These are phyloP conservation scores for Chlamydomonas sp. DNA, from an alignment of 139 green algal genomes.

Conservation along the genomic window DNA sequence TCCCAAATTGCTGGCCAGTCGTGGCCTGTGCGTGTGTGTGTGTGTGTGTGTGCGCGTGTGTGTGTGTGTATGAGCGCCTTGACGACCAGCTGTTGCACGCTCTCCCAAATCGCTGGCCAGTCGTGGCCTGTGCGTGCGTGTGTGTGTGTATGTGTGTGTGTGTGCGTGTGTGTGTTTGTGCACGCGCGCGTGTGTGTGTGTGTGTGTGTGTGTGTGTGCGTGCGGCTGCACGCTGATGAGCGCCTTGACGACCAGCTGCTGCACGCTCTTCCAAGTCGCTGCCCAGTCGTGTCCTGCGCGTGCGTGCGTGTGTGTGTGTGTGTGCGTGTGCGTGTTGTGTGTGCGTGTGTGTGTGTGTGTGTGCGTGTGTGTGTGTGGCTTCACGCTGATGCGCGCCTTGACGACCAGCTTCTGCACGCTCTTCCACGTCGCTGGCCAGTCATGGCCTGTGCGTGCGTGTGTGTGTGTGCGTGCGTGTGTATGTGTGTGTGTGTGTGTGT, in stretches of 20 bases:
- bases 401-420: slow-evolving; percentile 52
- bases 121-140: too few relatives aligned
- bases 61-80: slow-evolving; percentile 59
- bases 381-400: too few relatives aligned
- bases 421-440: slow-evolving; percentile 41
- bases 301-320: too few relatives aligned
- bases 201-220: too few relatives aligned
- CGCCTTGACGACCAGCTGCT: slow-evolving; percentile 56
- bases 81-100: slow-evolving; percentile 51
- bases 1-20: slow-evolving; percentile 42
- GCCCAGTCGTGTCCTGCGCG: slow-evolving; percentile 36
- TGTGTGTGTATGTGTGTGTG: too few relatives aligned
- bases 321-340: too few relatives aligned
- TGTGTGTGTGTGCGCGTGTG: slow-evolving; percentile 54
- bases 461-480: slow-evolving; percentile 54
- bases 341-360: slow-evolving; percentile 54
- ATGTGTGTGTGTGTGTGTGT: slow-evolving; percentile 55
- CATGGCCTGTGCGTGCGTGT: too few relatives aligned
- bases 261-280: slow-evolving; percentile 42
- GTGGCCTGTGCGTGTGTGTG: too few relatives aligned
- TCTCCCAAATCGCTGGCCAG: slow-evolving; percentile 39
- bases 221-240: slow-evolving; percentile 59
- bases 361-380: slow-evolving; percentile 50
- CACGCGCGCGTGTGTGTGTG: too few relatives aligned
- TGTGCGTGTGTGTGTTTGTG: too few relatives aligned